Evolutionary conservation across 371 early-diverging fungal genomes (phyloP).

Genomic region (Apophysomyces trapeziformis): DNA sequence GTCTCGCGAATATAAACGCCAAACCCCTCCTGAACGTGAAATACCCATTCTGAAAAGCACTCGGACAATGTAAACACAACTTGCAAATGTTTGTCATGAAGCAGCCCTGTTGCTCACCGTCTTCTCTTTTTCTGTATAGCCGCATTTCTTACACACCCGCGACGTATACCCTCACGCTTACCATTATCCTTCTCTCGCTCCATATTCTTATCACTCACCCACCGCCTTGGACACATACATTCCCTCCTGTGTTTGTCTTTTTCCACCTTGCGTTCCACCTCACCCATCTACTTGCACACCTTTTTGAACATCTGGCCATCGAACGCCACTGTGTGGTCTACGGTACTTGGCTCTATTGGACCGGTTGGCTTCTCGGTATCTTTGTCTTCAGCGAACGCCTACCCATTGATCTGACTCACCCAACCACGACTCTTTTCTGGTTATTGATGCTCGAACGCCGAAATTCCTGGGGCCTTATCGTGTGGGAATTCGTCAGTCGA

Average conservation of each 20-base stretch:
- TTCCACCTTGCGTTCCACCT: conserved; percentile 60
- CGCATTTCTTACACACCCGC: conserved; percentile 42
- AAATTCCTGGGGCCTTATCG: conserved; percentile 68
- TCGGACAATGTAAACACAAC: conserved; percentile 34
- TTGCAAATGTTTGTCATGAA: background rate
- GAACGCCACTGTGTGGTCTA: conserved; percentile 65
- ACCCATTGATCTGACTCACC: conserved; percentile 34
- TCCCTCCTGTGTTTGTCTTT: conserved; percentile 57
- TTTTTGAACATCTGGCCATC: conserved; percentile 42
- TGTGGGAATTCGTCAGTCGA: conserved; percentile 63
- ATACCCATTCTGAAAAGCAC: conserved; percentile 50
- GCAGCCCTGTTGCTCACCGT: background rate
- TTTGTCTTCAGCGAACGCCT: conserved; percentile 49
- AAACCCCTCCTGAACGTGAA: conserved; percentile 26
- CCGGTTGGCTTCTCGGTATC: conserved; percentile 62
- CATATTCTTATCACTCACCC: conserved; percentile 45
- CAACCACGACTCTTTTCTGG: conserved; percentile 49
- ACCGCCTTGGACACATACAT: conserved; percentile 52
- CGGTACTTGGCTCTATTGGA: conserved; percentile 68
- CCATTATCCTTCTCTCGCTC: conserved; percentile 43
- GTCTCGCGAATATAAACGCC: conserved; percentile 16
- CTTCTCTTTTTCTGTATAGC: conserved; percentile 24
- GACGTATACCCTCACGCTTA: conserved; percentile 48
- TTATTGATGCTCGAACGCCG: conserved; percentile 60
- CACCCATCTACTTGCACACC: conserved; percentile 53